Evolutionary conservation across 176 grass and related monocot genomes (phyloP), one percentile per base, ranked within the genome.

Genomic region (Rhipidocladum racemiflorum): DNA sequence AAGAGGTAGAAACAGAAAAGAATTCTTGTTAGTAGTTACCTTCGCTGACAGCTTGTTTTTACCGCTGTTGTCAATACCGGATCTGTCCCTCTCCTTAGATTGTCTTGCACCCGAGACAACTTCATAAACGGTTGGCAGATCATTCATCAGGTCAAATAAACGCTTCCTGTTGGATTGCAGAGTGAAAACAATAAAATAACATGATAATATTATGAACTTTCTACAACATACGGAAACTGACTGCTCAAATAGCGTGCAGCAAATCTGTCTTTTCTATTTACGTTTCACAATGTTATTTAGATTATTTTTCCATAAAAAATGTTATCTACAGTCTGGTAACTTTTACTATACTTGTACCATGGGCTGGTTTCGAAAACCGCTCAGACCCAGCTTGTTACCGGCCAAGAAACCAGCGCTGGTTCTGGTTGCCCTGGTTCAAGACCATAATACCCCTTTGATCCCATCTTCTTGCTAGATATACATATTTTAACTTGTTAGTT

Each of bases 111-210:
- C 86, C 0, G 87, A 79, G 21, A 95, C 83, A 12, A 96, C 91
- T 89, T 99, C 97, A 77, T 86, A 99, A 50, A 95, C 91, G 9
- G 97, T 96, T 53, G 97, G 77, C 65, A 93, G 86, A 51, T 99
- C 97, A 88, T 96, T 95, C 77, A 99, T 93, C 91, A 96, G 93
- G 73, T 89, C 85, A 44, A 96, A 99, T 66, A 96, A 92, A 78
- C 89, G 89, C 70, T 96, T 96, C 93, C 97, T 99, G 91, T 83
- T 62, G 74, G 44, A 68, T 86, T 44, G 51, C 23, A 61, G 0
- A 61, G 13, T 29, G 61, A 60, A 68, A 89, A 55, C 23, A 51
- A 49, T 84, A 20, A 79, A 49, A 75, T 18, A 76, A n/a, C 18
- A 68, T 17, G 61, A 35, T 17, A 74, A 54, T 13, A 81, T 49